Evolutionary conservation across 345 rosid species (phyloP), one percentile per base, ranked within the genome.

Genomic region (Geranium brycei): DNA sequence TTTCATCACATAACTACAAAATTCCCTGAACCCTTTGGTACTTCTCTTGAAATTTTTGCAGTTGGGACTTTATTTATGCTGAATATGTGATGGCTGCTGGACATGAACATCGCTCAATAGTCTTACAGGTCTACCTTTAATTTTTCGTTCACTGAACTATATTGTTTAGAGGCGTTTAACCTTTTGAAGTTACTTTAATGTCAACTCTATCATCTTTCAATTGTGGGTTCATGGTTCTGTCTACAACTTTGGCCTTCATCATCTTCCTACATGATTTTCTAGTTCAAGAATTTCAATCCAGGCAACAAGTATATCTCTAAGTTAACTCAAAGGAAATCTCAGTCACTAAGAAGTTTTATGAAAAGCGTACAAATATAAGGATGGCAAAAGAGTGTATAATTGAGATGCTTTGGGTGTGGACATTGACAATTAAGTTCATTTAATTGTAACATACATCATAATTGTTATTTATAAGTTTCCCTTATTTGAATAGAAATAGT

Each of bases 61-160:
- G 97, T 72, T 93, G 97, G 99, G 99, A 93, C 76, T 93, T 93
- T 72, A 93, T 93, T 68, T 93, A 93, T 78, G 96, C 97, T 11
- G 99, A 93, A 76, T 90, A 90, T 64, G 99, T 93, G 59, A 90
- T 93, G 97, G 99, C 95, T 64, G 97, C 99, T 77, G 99, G 99
- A 69, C 66, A 76, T 71, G 80, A 84, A 73, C 96, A 93, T 73
- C 96, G 99, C 17, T 88, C 95, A 70, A 93, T 85, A 51, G 87
- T 93, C 68, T 93, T 97, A 96, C 99, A 93, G 99, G 99, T 93
- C 16, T 47, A 13, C 13, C 53, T 13, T 47, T 8, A 47, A 6
- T 13, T 47, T 47, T 47, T 11, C 53, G 11, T 47, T 47, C 15
- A 47, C 53, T 47, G 14, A 47, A 47, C 11, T 47, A 47, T 6